A percentile compares a stretch with the other conserved stretches of the same genome.
Conservation (phyloP, 257 asterid species). For the Nicotiana tomentosiformis region DNA sequence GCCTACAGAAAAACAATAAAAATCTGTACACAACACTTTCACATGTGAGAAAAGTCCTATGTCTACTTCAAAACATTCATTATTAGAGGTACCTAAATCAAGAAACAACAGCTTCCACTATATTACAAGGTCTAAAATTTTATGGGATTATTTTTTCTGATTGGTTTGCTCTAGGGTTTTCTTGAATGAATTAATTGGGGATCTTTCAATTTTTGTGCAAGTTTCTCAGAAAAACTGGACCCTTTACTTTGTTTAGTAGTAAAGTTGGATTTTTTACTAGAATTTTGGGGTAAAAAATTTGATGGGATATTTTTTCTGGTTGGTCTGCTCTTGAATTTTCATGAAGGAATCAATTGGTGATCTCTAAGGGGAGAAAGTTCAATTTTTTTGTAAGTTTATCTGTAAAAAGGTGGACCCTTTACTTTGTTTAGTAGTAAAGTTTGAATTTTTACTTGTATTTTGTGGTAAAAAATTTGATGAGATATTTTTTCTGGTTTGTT, state of each 20-base stretch:
- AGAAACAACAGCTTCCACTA: not conserved
- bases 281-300: too few species aligned
- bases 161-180: not conserved
- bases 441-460: not conserved
- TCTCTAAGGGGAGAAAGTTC: not conserved
- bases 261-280: not conserved
- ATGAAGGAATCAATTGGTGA: not conserved
- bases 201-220: not conserved
- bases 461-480: too few species aligned
- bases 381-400: not conserved
- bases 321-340: too few species aligned
- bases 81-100: not conserved
- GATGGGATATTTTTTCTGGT: too few species aligned
- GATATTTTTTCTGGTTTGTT: too few species aligned
- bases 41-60: not conserved
- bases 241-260: not conserved
- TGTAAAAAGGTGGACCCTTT: not conserved
- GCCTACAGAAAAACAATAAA: not conserved
- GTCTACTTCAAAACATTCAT: not conserved
- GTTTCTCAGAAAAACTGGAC: not conserved
- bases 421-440: not conserved
- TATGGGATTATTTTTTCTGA: not conserved
- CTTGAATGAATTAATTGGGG: not conserved
- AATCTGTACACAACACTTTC: not conserved
- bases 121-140: not conserved